Percentiles rank a stretch among this genome's conserved stretches.
Evolutionary conservation across 345 rosid species (phyloP).

Genomic region (Eutrema heterophyllum): DNA sequence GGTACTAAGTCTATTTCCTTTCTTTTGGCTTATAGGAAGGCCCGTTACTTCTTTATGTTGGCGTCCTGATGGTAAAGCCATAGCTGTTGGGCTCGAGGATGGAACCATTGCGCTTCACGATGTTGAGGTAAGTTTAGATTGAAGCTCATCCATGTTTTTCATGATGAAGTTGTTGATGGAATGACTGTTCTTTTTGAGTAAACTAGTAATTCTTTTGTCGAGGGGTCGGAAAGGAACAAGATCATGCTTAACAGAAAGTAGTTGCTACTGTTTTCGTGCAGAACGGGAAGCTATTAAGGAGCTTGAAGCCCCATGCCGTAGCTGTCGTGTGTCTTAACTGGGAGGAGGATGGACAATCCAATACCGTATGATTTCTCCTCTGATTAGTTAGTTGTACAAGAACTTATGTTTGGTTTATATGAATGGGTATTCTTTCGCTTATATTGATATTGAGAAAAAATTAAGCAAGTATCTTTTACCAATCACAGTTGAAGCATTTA

Average conservation of each 20-base stretch:
- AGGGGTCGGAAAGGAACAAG: background rate
- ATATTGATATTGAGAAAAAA: background rate
- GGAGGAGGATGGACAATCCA: slow-evolving; percentile 67
- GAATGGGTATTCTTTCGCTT: background rate
- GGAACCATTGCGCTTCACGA: slow-evolving; percentile 77
- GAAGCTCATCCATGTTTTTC: background rate
- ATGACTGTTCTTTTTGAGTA: background rate
- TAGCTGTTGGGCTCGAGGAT: slow-evolving; percentile 84
- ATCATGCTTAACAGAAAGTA: background rate
- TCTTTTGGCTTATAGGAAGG: slow-evolving; percentile 44
- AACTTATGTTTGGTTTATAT: background rate
- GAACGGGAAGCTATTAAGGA: slow-evolving; percentile 78
- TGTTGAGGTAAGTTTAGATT: slow-evolving; percentile 55
- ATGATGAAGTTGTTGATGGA: background rate
- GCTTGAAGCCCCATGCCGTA: slow-evolving; percentile 63
- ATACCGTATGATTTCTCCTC: slow-evolving; percentile 34
- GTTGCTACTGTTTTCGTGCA: slow-evolving; percentile 17
- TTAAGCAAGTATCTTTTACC: background rate
- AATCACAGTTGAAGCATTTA: background rate
- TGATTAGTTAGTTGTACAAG: background rate
- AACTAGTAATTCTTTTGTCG: too few relatives aligned
- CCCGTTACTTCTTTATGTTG: slow-evolving; percentile 66
- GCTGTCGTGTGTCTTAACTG: slow-evolving; percentile 82
- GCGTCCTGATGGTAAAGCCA: slow-evolving; percentile 88
- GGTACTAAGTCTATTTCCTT: background rate